Conservation (phyloP, 306 rosid species). For the Lupinus albus region DNA sequence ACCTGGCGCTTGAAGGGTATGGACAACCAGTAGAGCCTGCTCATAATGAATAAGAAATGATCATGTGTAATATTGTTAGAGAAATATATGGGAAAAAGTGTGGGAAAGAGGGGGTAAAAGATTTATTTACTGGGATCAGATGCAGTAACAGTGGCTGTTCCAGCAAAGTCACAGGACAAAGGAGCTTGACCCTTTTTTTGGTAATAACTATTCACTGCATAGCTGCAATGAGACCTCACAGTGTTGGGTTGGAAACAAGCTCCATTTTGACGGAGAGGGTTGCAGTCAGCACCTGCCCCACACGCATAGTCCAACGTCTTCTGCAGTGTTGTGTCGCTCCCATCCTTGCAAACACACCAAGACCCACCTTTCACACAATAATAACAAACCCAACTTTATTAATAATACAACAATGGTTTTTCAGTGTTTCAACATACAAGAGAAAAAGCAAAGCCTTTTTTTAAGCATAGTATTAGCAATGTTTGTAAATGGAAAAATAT, state of each 20-base stretch:
- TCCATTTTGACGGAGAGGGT: constrained; percentile 54
- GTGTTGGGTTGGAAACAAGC: constrained; percentile 72
- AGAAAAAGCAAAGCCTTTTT: no score
- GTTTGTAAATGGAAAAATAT: not conserved
- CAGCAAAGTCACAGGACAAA: constrained; percentile 79
- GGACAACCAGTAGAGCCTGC: constrained; percentile 68
- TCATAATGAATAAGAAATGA: constrained; percentile 29
- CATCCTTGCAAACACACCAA: constrained; percentile 87
- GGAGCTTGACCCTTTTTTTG: constrained; percentile 69
- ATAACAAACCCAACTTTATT: no score
- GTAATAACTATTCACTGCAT: constrained; percentile 79
- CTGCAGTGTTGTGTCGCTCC: constrained; percentile 59
- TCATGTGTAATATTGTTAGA: not conserved
- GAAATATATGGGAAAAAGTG: not conserved
- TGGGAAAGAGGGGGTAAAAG: constrained; percentile 9
- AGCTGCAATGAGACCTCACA: constrained; percentile 71
- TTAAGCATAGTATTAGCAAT: not conserved
- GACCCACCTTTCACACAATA: constrained; percentile 51
- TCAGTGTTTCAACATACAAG: no score
- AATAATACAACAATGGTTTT: no score
- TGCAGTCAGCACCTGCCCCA: constrained; percentile 91
- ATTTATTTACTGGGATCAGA: constrained; percentile 67
- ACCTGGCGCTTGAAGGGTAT: constrained; percentile 85
- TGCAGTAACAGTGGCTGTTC: constrained; percentile 52
- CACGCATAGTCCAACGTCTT: constrained; percentile 83